Evolutionary conservation across 768 basidiomycete genomes (phyloP), one percentile per base, ranked within the genome.

Genomic region (Suillus fuscotomentosus): DNA sequence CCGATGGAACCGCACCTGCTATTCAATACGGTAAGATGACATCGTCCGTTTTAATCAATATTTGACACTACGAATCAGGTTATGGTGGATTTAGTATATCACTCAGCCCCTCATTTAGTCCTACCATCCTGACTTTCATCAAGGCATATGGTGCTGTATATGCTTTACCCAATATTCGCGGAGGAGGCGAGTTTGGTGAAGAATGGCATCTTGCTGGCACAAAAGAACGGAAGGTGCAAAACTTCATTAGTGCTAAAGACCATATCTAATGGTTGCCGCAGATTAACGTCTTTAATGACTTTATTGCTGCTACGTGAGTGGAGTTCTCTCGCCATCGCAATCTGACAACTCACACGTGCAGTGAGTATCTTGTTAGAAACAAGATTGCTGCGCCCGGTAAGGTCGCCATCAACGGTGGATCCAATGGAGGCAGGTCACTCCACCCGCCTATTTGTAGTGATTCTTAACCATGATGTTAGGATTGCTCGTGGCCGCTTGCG

Each of bases 61-160:
- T 17, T 42, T 59, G 41, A 55, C 38, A 8, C 45, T 11, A 17
- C 41, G 43, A 41, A 42, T 27, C 59, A 89, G 89, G 90, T 41
- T 94, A 93, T 67, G 93, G 92, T n/a, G 93, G 92, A 11, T 94
- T 93, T 72, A 84, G 81, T 60, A 83, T 89, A 48, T 84, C 89
- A 22, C 83, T 93, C 66, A 81, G 83, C 63, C 92, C 92, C 10
- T 86, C 84, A 73, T 94, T 93, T 79, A 89, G 84, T 65, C 78
- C 90, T 8, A 77, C 85, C 5, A 84, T 90, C 60, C 81, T 95
- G 48, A 92, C 90, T 0, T 90, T 91, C 75, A 76, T 92, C 64
- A 84, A 90, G 74, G 81, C 79, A 47, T 94, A 91, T 69, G 84
- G 88, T 10, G 88, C 84, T 8, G 76, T 92, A 38, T 80, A 87